Conservation (phyloP, 176 grass and related monocot species). For the Aegilops speltoides region DNA sequence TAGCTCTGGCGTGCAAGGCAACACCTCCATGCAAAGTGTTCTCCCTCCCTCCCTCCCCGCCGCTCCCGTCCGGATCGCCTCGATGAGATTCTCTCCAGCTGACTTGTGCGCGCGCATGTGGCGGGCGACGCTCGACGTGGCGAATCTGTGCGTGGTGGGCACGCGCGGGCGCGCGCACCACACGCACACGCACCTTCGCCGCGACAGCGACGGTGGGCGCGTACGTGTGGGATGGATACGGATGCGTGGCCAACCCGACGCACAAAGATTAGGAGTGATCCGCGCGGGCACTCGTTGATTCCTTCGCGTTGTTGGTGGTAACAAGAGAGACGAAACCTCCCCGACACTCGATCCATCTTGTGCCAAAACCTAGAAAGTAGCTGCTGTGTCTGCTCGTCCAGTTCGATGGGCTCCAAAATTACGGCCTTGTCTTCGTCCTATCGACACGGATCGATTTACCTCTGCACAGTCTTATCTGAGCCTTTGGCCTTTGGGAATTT, state of each 20-base stretch:
- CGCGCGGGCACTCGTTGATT: background rate
- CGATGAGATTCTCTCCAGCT: background rate
- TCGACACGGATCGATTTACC: too few species aligned
- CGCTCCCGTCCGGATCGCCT: background rate
- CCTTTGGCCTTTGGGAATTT: too few species aligned
- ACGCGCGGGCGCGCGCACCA: constrained; percentile 3
- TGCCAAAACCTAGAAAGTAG: background rate
- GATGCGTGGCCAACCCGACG: background rate
- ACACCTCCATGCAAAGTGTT: background rate
- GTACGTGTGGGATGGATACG: background rate
- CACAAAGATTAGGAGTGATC: background rate
- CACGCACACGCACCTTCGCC: background rate
- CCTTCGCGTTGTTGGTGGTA: background rate
- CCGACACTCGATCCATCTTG: background rate
- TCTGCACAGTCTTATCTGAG: too few species aligned
- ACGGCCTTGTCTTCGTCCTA: too few species aligned
- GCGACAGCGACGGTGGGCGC: background rate
- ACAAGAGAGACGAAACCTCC: background rate
- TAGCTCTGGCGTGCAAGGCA: constrained; percentile 21
- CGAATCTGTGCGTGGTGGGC: background rate
- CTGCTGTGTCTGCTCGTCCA: background rate
- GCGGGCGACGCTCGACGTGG: background rate
- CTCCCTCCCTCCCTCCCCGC: too few species aligned
- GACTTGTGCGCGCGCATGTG: background rate
- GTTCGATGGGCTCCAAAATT: background rate